These are phyloP conservation scores for Ophiostoma montium DNA, from an alignment of 2,329 filamentous ascomycete genomes.

Conservation along the genomic window DNA sequence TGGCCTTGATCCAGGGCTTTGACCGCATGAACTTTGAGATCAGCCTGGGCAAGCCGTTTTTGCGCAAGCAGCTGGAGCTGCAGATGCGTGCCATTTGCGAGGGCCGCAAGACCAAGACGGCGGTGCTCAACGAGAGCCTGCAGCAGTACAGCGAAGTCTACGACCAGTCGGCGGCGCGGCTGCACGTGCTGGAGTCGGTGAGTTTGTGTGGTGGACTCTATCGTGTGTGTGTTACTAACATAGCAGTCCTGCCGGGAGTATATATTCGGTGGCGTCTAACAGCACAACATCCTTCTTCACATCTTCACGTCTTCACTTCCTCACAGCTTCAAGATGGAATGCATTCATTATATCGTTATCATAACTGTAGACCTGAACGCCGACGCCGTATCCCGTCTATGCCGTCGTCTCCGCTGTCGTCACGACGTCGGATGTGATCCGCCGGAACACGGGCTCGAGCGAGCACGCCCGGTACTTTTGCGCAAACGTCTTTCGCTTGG, in stretches of 20 bases:
- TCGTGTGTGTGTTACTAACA: neutral
- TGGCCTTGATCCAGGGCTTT: conserved; percentile 87
- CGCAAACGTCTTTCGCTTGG: conserved; percentile 35
- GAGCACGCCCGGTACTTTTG: conserved; percentile 63
- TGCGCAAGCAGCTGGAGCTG: conserved; percentile 94
- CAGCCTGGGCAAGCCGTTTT: conserved; percentile 86
- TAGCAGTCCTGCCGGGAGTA: conserved; percentile 38
- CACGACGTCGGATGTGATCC: conserved; percentile 43
- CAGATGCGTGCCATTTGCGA: conserved; percentile 97
- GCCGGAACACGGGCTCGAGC: conserved; percentile 52
- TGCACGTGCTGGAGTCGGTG: conserved; percentile 51
- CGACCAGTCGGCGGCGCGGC: conserved; percentile 62
- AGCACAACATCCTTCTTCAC: neutral
- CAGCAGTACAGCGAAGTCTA: conserved; percentile 81
- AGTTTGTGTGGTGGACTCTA: conserved; percentile 19
- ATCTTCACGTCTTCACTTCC: no score
- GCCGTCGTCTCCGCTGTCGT: neutral
- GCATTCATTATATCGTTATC: no score
- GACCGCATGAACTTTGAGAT: conserved; percentile 88
- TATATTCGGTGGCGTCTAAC: conserved; percentile 24
- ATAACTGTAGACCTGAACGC: no score
- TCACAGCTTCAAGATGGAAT: no score
- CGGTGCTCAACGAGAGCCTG: conserved; percentile 70
- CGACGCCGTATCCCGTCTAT: neutral
- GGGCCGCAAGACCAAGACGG: conserved; percentile 57